These are phyloP conservation scores for Fusarium sp. DNA, from an alignment of 2,329 filamentous ascomycete species.

Conservation along the genomic window DNA sequence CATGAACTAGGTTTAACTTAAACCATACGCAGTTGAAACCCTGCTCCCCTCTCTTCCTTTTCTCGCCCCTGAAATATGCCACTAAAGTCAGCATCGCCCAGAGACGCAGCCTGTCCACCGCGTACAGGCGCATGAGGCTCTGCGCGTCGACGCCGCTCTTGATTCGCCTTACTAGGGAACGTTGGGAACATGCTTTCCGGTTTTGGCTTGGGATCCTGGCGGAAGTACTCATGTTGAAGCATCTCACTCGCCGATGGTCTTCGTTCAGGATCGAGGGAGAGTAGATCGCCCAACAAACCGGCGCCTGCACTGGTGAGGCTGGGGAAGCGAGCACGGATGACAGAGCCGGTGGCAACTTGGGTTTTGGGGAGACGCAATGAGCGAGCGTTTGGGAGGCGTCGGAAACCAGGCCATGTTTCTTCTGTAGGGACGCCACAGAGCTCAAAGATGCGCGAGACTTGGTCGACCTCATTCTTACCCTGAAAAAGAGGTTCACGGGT, in stretches of 20 bases:
- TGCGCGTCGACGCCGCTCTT: constrained; percentile 81
- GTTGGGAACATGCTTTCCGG: constrained; percentile 94
- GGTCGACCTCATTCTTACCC: constrained; percentile 92
- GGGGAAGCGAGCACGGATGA: constrained; percentile 83
- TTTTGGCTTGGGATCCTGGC: constrained; percentile 90
- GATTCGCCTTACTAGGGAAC: constrained; percentile 93
- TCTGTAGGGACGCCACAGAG: constrained; percentile 89
- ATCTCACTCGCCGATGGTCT: constrained; percentile 81
- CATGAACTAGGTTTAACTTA: constrained; percentile 32
- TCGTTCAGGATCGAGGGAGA: constrained; percentile 79
- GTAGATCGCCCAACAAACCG: constrained; percentile 74
- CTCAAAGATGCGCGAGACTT: constrained; percentile 88
- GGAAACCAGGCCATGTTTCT: constrained; percentile 87
- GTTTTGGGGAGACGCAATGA: constrained; percentile 76
- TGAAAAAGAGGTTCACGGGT: constrained; percentile 85
- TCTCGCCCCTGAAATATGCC: constrained; percentile 77
- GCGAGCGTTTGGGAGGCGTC: constrained; percentile 86
- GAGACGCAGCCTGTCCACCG: constrained; percentile 70
- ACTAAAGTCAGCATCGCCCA: constrained; percentile 73
- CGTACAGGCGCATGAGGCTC: constrained; percentile 86
- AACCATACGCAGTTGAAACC: constrained; percentile 74
- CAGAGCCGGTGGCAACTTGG: constrained; percentile 58
- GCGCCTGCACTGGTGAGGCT: constrained; percentile 82
- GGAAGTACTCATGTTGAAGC: constrained; percentile 86
- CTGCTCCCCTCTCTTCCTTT: constrained; percentile 73